Evolutionary conservation across 2,329 filamentous ascomycete species (phyloP), one percentile per base, ranked within the genome.

Genomic region (Tolypocladium inflatum): DNA sequence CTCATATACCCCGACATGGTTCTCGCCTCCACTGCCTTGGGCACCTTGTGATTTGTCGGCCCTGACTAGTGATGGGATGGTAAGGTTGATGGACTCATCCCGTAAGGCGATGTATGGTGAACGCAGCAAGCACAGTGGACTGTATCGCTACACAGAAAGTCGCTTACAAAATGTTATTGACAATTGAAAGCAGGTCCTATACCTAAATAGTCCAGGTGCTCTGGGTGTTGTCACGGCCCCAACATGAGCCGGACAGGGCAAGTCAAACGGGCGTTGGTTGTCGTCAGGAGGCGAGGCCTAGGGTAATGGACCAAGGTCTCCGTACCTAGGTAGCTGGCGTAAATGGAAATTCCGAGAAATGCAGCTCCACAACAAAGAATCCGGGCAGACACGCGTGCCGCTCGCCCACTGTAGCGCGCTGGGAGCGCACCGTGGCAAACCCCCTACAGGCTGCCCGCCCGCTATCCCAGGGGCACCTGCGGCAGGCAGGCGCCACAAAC

Each of bases 391-490:
- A 37, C 48, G 30, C 48, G 19, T 35, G 48, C 48, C 45, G 26
- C 48, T 37, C 3, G 48, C 10, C 48, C 48, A 52, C 48, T 51
- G 48, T 37, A 52, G 30, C 30, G 19, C 48, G 9, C 30, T 21
- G 30, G 4, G 19, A 52, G 4, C 21, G 48, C 48, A 52, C 48
- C 35, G 48, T 21, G 35, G 30, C 30, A 3, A 7, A 7, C 48
- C 10, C 10, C 19, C 17, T 21, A 35, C 48, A 52, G 17, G 48
- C 30, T 13, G n/a, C 26, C 26, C 48, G 2, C 48, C 21, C 10
- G 48, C 48, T 52, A 30, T 37, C 48, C 19, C 48, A 61, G 43
- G 65, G 64, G 21, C 53, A 30, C 39, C 10, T n/a, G 17, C 38
- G 38, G 38, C 53, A 35, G 38, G 15, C 53, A 13, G 37, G 35